These are phyloP conservation scores for Mycena chlorophos DNA, from an alignment of 768 basidiomycete species.

Conservation along the genomic window DNA sequence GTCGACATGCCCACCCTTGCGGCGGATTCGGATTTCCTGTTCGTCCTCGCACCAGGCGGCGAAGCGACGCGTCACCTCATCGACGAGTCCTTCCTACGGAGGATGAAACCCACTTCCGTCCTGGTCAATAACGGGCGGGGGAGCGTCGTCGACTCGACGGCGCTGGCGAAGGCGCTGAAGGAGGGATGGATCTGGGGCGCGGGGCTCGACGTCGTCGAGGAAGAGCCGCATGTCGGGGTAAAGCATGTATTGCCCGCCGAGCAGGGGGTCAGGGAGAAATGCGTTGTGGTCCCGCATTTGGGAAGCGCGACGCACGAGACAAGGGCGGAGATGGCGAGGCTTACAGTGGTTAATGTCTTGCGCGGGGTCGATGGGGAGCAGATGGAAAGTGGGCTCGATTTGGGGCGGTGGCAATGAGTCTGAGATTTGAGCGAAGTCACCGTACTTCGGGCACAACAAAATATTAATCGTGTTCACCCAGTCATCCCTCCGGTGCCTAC, in stretches of 20 bases:
- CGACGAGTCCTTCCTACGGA: slow-evolving; percentile 64
- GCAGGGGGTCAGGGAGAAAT: slow-evolving; percentile 48
- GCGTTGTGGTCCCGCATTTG: slow-evolving; percentile 85
- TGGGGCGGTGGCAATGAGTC: too few species aligned
- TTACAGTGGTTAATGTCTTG: slow-evolving; percentile 70
- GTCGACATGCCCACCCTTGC: slow-evolving; percentile 74
- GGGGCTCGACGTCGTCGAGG: slow-evolving; percentile 91
- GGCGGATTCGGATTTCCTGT: slow-evolving; percentile 74
- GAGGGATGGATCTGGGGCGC: slow-evolving; percentile 88
- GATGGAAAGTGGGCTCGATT: slow-evolving; percentile 35
- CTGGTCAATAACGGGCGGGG: slow-evolving; percentile 87
- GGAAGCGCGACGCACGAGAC: slow-evolving; percentile 91
- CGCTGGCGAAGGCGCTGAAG: slow-evolving; percentile 74
- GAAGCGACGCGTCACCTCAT: slow-evolving; percentile 72
- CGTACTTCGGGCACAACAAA: too few species aligned
- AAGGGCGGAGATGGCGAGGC: slow-evolving; percentile 73
- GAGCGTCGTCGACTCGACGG: slow-evolving; percentile 87
- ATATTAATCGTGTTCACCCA: too few species aligned
- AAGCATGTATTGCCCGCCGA: slow-evolving; percentile 82
- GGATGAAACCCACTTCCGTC: slow-evolving; percentile 84
- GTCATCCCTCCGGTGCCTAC: too few species aligned
- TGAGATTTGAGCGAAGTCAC: too few species aligned
- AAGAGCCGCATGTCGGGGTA: slow-evolving; percentile 73
- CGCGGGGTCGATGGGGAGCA: slow-evolving; percentile 49
- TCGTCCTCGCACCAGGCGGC: slow-evolving; percentile 81